phyloP scores from a whole-genome alignment of 805 yeast genomes.

The Pichia eremophila region DNA sequence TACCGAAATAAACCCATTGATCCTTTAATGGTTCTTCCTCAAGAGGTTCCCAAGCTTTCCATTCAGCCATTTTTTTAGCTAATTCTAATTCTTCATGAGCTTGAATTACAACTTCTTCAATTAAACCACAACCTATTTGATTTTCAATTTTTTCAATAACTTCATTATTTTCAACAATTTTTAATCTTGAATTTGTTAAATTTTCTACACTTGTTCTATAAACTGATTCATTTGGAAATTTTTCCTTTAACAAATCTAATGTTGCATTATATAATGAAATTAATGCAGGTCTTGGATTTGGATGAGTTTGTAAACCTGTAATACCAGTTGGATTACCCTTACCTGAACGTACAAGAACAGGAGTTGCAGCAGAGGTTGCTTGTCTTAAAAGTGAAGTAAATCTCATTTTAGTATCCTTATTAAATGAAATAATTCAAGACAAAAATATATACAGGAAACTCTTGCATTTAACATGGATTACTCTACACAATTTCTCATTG shows the following conservation, averaged over 20 bases:
- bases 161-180: conserved; percentile 54
- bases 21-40: conserved; percentile 72
- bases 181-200: conserved; percentile 60
- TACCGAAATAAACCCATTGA: conserved; percentile 79
- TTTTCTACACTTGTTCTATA: conserved; percentile 68
- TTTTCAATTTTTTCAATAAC: conserved; percentile 58
- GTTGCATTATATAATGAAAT: conserved; percentile 64
- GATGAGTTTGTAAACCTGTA: conserved; percentile 71
- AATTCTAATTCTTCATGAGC: conserved; percentile 72
- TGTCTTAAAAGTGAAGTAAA: conserved; percentile 26
- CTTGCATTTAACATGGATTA: no score
- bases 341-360: conserved; percentile 43
- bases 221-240: conserved; percentile 64
- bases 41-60: conserved; percentile 72
- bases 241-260: conserved; percentile 42
- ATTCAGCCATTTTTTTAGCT: conserved; percentile 55
- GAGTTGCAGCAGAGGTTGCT: conserved; percentile 23
- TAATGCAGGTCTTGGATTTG: conserved; percentile 75
- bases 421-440: no score
- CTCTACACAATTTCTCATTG: no score
- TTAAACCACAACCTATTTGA: conserved; percentile 71
- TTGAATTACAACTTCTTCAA: conserved; percentile 75
- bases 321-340: conserved; percentile 72
- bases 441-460: no score
- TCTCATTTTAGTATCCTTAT: conserved; percentile 25